These are phyloP conservation scores for Chlamydomonas sp. DNA, from an alignment of 139 green algal genomes.

Conservation along the genomic window DNA sequence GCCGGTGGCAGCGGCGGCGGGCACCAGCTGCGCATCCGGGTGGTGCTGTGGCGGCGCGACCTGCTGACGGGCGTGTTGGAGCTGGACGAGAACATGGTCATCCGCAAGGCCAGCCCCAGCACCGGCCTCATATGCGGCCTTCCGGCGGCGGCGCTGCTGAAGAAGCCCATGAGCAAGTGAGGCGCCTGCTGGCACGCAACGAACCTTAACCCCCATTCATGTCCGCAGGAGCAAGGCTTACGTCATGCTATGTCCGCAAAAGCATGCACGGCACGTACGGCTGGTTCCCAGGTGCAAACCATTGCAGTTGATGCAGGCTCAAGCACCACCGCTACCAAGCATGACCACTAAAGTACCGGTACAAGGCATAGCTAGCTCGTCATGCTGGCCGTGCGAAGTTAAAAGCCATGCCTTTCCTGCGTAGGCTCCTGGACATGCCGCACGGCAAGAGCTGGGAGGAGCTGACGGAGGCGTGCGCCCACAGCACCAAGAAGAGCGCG, in stretches of 20 bases:
- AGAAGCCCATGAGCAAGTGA: constrained; percentile 30
- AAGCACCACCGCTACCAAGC: too few species aligned
- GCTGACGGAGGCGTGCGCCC: neutral
- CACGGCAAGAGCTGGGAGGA: neutral
- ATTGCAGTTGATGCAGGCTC: too few species aligned
- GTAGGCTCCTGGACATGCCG: constrained; percentile 12
- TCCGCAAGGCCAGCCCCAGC: constrained; percentile 11
- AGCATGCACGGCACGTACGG: too few species aligned
- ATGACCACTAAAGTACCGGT: too few species aligned
- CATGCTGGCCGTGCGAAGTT: neutral
- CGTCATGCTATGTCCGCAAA: too few species aligned
- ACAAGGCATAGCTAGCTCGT: too few species aligned
- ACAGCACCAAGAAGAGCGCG: neutral
- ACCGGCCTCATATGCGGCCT: constrained; percentile 34
- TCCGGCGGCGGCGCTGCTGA: neutral
- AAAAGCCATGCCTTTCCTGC: neutral
- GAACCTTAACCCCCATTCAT: neutral
- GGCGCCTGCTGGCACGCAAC: neutral
- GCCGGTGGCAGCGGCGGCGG: neutral
- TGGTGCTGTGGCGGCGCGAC: constrained; percentile 43
- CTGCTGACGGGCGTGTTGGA: constrained; percentile 39
- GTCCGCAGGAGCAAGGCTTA: neutral
- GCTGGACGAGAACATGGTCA: constrained; percentile 37
- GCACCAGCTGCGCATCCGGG: neutral
- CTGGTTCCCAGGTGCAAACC: too few species aligned